A percentile compares a stretch with the other conserved stretches of the same genome.
These are phyloP conservation scores for Diaporthe sp. DNA, from an alignment of 2,329 filamentous ascomycete genomes.

Conservation along the genomic window DNA sequence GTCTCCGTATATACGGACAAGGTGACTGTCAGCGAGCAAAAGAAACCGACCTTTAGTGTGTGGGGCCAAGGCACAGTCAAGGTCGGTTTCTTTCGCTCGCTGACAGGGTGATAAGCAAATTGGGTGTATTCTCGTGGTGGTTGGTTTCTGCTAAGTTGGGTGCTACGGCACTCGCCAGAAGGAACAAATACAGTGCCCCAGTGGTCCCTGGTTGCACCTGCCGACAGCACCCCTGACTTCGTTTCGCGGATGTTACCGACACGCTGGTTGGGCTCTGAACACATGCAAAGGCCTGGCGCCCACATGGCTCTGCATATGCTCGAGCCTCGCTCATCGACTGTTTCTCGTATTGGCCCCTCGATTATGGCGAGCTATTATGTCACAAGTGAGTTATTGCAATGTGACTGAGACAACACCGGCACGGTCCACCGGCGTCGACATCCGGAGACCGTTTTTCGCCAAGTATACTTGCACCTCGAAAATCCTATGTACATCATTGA, in stretches of 20 bases:
- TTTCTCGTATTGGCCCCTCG: background rate
- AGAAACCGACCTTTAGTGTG: too few relatives aligned
- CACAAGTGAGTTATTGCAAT: conserved; percentile 2
- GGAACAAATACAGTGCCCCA: too few relatives aligned
- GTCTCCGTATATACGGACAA: too few relatives aligned
- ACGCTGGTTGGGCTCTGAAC: background rate
- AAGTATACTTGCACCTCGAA: background rate
- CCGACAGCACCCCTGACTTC: too few relatives aligned
- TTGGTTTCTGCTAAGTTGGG: too few relatives aligned
- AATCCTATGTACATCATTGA: background rate
- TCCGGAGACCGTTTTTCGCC: background rate
- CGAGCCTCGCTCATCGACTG: background rate
- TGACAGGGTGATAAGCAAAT: too few relatives aligned
- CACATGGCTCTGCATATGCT: background rate
- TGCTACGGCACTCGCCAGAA: too few relatives aligned
- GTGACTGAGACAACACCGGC: background rate
- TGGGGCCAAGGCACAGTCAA: too few relatives aligned
- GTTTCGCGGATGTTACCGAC: background rate
- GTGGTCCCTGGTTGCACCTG: too few relatives aligned
- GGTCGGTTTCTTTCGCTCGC: too few relatives aligned
- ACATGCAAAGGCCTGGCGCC: background rate
- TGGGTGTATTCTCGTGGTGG: too few relatives aligned
- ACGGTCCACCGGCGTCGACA: background rate
- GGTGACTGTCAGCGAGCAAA: too few relatives aligned
- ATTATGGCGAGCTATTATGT: conserved; percentile 6